Evolutionary conservation across 441 rosid species (phyloP), one percentile per base, ranked within the genome.

Genomic region (Pelargonium australe): DNA sequence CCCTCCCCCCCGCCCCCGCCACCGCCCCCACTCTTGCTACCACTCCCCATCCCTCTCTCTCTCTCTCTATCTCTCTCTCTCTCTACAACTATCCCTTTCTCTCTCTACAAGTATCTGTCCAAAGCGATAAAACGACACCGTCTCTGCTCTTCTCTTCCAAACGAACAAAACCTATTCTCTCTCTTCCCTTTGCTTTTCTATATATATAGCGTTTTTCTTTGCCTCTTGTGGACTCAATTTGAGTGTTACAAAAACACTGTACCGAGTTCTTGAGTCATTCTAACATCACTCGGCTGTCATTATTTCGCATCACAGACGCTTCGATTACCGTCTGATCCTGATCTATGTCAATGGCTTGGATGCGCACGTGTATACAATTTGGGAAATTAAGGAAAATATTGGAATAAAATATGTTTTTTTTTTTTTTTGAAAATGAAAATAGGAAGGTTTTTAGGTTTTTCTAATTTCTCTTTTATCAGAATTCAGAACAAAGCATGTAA

Each of bases 41-140:
- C 79, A 61, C 73, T 79, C 55, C 71, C 80, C 84, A 78, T 82
- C 44, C 43, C 12, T 41, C 69, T 64, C 73, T 20, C 23, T 20
- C 23, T 20, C 23, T 20, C 23, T 20, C 23, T 20, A 0, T 20
- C 65, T 23, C 17, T 60, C 65, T 62, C 62, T 37, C 63, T 20
- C 68, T 45, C 51, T 66, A 44, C 63, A 66, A 65, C 65, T 72
- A 25, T 64, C 75, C 6, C 37, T 34, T 4, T 34, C 5, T 34
- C 37, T 34, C 37, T 34, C 37, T 34, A 34, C 37, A 34, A 34
- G 37, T 34, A 34, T 34, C 37, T 58, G 63, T 58, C 28, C 31
- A 53, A 14, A 53, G 19, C 63, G 13, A 57, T 28, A 5, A 58
- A 58, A 58, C 63, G 63, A 19, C 63, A 8, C n/a, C 63, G 63